These are phyloP conservation scores for Chalaropsis thielavioides DNA, from an alignment of 2,329 filamentous ascomycete genomes.

Conservation along the genomic window DNA sequence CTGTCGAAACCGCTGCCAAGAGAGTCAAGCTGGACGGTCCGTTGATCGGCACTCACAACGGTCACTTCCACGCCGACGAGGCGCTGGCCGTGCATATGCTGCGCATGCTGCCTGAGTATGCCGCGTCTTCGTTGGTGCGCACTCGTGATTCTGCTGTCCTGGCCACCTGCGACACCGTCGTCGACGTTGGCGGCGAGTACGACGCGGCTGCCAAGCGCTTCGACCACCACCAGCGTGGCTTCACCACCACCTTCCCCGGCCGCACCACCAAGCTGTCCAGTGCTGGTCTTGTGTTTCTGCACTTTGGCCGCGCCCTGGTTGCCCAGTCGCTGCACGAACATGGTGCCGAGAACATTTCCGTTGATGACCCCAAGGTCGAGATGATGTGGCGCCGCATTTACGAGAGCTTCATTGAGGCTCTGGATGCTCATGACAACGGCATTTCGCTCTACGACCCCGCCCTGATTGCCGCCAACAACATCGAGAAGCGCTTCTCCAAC, in stretches of 20 bases:
- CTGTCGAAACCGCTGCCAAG: conserved; percentile 57
- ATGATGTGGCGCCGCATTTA: conserved; percentile 82
- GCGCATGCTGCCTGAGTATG: conserved; percentile 71
- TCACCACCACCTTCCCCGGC: conserved; percentile 69
- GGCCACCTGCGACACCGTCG: conserved; percentile 77
- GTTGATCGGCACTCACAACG: conserved; percentile 87
- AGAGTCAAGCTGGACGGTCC: conserved; percentile 53
- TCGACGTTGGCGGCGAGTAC: conserved; percentile 95
- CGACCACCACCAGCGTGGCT: conserved; percentile 95
- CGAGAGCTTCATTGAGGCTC: conserved; percentile 81
- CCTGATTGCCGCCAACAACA: conserved; percentile 50
- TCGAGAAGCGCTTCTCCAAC: conserved; percentile 72
- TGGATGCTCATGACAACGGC: conserved; percentile 96
- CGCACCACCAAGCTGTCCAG: conserved; percentile 81
- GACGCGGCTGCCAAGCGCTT: conserved; percentile 62
- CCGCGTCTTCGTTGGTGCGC: conserved; percentile 58
- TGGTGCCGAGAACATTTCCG: conserved; percentile 27
- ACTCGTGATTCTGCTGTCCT: conserved; percentile 73
- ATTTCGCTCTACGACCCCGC: conserved; percentile 67
- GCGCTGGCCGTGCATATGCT: conserved; percentile 94
- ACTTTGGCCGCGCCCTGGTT: conserved; percentile 80
- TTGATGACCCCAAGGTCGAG: conserved; percentile 51
- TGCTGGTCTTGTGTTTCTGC: conserved; percentile 86
- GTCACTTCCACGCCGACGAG: conserved; percentile 98
- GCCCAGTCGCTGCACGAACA: conserved; percentile 35